A percentile compares a stretch with the other conserved stretches of the same genome.
These are phyloP conservation scores for Eleusine coracana DNA, from an alignment of 176 grass and related monocot species.

Conservation along the genomic window DNA sequence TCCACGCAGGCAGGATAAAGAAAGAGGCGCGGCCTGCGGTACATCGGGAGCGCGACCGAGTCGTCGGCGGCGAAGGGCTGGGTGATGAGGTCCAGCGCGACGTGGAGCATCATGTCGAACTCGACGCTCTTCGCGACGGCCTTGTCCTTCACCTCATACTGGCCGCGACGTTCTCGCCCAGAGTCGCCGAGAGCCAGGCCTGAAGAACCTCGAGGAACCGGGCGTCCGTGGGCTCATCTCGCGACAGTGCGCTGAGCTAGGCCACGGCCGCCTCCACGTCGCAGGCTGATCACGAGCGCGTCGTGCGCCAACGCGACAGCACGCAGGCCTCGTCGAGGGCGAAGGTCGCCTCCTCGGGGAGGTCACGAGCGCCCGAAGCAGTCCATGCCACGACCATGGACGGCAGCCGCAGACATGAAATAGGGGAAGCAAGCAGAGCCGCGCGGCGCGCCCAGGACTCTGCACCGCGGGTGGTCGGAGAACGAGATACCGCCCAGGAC, in stretches of 20 bases:
- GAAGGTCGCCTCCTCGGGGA: background rate
- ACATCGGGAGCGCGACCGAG: constrained; percentile 3
- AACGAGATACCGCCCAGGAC: no score
- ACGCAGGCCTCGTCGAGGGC: constrained; percentile 43
- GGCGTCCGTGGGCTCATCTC: constrained; percentile 48
- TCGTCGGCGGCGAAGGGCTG: background rate
- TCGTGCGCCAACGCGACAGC: constrained; percentile 43
- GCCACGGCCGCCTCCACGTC: constrained; percentile 59
- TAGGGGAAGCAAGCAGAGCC: no score
- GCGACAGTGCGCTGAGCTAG: constrained; percentile 50
- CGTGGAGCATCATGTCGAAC: constrained; percentile 57
- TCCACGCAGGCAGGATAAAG: no score
- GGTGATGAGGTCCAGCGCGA: constrained; percentile 52
- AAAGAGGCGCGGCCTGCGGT: no score
- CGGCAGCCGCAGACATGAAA: no score
- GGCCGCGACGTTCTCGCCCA: constrained; percentile 25
- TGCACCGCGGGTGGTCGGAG: no score
- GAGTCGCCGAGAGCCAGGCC: constrained; percentile 41
- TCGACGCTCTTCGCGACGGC: constrained; percentile 54
- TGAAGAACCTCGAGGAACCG: constrained; percentile 52
- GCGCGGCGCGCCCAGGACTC: no score
- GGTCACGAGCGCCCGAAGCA: background rate
- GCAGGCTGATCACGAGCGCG: constrained; percentile 5
- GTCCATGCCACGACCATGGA: background rate
- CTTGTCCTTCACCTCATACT: constrained; percentile 42